Percentiles rank a stretch among this genome's conserved stretches.
Evolutionary conservation across 2,329 filamentous ascomycete species (phyloP).

Genomic region (Colletotrichum eleusines): DNA sequence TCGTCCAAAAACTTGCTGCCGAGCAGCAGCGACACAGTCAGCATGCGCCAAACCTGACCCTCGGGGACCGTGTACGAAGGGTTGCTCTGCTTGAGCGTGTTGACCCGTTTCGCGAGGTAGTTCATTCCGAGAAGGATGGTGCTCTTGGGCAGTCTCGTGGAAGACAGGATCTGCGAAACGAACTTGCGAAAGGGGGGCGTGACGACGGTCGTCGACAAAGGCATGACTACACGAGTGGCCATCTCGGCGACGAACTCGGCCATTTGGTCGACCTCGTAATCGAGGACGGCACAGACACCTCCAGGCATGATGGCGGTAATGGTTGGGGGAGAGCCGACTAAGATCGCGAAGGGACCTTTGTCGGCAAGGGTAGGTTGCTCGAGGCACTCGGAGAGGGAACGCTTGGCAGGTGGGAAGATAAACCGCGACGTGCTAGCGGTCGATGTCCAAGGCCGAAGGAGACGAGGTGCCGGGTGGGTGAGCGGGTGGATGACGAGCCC

Average conservation of each 20-base stretch:
- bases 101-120: conserved; percentile 87
- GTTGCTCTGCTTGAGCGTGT: conserved; percentile 70
- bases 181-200: conserved; percentile 89
- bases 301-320: conserved; percentile 71
- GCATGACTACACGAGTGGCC: conserved; percentile 72
- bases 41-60: conserved; percentile 86
- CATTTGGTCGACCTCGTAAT: conserved; percentile 98
- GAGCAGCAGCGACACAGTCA: conserved; percentile 86
- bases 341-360: conserved; percentile 56
- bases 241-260: conserved; percentile 94
- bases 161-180: conserved; percentile 89
- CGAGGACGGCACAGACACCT: conserved; percentile 91
- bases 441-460: conserved; percentile 17
- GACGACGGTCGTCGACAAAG: conserved; percentile 59
- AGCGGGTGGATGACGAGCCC: conserved; percentile 22
- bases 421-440: conserved; percentile 5
- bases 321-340: conserved; percentile 51
- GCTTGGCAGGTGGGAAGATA: conserved; percentile 6
- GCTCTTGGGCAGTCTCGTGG: conserved; percentile 88
- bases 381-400: conserved; percentile 24
- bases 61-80: conserved; percentile 69
- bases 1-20: conserved; percentile 97
- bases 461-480: conserved; percentile 16
- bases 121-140: conserved; percentile 92
- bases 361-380: conserved; percentile 46